Conservation (phyloP, 2,329 filamentous ascomycete genomes). For the Nemania bipapillata region DNA sequence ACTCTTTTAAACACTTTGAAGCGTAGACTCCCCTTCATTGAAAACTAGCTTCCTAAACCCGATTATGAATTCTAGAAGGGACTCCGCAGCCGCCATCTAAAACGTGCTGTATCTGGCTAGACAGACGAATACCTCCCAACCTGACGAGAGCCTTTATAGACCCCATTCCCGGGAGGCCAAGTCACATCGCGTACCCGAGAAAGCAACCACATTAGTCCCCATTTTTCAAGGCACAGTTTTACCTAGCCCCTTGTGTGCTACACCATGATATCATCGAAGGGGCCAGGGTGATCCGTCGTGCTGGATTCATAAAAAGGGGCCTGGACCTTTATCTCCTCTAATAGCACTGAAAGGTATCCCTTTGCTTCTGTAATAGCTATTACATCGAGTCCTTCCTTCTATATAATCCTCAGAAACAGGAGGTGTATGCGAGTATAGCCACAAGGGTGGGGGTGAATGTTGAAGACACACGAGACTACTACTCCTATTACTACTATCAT, state of each 20-base stretch:
- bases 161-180: not conserved
- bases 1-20: too few relatives aligned
- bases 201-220: not conserved
- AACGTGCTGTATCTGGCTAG: not conserved
- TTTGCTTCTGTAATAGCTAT: not conserved
- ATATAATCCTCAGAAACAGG: not conserved
- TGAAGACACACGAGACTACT: too few relatives aligned
- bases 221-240: not conserved
- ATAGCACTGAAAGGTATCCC: not conserved
- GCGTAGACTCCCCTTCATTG: too few relatives aligned
- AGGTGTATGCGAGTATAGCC: not conserved
- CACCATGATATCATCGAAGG: not conserved
- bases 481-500: too few relatives aligned
- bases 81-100: not conserved
- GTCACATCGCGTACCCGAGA: not conserved
- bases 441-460: not conserved
- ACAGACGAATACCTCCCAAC: not conserved
- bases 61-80: too few relatives aligned
- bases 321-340: not conserved
- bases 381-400: not conserved
- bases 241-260: not conserved
- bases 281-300: not conserved
- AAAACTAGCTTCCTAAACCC: too few relatives aligned
- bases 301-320: not conserved
- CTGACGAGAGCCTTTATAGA: not conserved